These are phyloP conservation scores for Diaporthe longicolla DNA, from an alignment of 2,329 filamentous ascomycete species.

Conservation along the genomic window DNA sequence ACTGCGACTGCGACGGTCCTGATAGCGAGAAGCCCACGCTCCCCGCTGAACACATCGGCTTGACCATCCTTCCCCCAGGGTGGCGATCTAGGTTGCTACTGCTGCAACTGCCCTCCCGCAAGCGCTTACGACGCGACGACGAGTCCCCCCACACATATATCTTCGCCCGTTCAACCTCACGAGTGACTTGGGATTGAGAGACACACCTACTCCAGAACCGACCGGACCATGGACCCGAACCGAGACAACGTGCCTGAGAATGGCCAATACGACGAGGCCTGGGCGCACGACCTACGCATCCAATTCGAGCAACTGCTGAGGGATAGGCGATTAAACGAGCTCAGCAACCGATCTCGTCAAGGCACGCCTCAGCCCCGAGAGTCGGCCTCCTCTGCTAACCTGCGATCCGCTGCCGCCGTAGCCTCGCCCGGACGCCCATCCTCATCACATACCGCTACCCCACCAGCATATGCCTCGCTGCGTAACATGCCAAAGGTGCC, in stretches of 20 bases:
- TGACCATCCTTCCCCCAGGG: neutral
- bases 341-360: constrained; percentile 74
- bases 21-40: neutral
- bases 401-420: constrained; percentile 57
- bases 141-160: constrained; percentile 31
- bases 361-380: constrained; percentile 70
- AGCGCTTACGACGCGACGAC: constrained; percentile 42
- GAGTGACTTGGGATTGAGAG: constrained; percentile 1
- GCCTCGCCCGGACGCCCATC: constrained; percentile 59
- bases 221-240: constrained; percentile 50
- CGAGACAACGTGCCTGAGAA: constrained; percentile 46
- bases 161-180: neutral
- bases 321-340: constrained; percentile 87
- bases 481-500: constrained; percentile 72
- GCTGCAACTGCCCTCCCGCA: constrained; percentile 24
- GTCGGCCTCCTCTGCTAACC: constrained; percentile 64
- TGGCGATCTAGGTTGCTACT: constrained; percentile 32
- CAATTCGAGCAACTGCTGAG: constrained; percentile 91
- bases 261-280: constrained; percentile 75
- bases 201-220: constrained; percentile 21
- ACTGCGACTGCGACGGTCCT: constrained; percentile 8
- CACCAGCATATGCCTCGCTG: constrained; percentile 64
- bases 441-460: constrained; percentile 61
- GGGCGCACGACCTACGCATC: constrained; percentile 83
- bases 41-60: neutral